Percentiles rank a stretch among this genome's conserved stretches.
Evolutionary conservation across 805 yeast genomes (phyloP).

Genomic region (Candida mattraensis): DNA sequence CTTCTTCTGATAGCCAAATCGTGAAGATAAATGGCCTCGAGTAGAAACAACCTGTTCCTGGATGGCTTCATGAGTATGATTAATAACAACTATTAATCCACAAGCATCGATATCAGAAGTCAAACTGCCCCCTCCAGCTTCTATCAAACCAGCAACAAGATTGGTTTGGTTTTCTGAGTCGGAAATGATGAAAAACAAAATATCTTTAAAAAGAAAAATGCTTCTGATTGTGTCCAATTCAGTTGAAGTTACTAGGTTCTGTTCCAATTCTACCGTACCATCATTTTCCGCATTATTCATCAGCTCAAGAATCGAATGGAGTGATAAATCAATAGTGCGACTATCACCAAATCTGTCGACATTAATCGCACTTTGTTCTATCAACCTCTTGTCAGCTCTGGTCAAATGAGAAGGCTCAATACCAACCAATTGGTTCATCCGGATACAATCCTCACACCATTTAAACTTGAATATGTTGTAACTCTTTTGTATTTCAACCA

Average conservation of each 20-base stretch:
- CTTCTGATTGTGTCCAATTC: slow-evolving; percentile 1
- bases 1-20: slow-evolving; percentile 10
- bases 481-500: slow-evolving; percentile 36
- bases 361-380: slow-evolving; percentile 30
- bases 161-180: slow-evolving; percentile 11
- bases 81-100: slow-evolving; percentile 40
- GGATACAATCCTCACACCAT: slow-evolving; percentile 74
- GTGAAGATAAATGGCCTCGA: slow-evolving; percentile 2
- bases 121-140: slow-evolving; percentile 46
- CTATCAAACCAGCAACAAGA: slow-evolving; percentile 29
- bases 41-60: slow-evolving; percentile 2
- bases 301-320: slow-evolving; percentile 24
- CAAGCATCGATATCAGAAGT: slow-evolving; percentile 31
- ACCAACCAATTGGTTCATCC: slow-evolving; percentile 39
- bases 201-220: slow-evolving; percentile 33
- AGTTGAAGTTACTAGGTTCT: background rate
- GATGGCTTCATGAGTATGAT: slow-evolving; percentile 8
- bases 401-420: slow-evolving; percentile 64
- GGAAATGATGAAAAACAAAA: slow-evolving; percentile 36
- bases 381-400: slow-evolving; percentile 35
- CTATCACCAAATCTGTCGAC: slow-evolving; percentile 69
- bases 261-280: background rate
- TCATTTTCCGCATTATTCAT: slow-evolving; percentile 4
- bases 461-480: slow-evolving; percentile 62
- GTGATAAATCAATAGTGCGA: slow-evolving; percentile 37